Conservation (phyloP, 306 rosid species). For the Oxytropis ochrocephala region DNA sequence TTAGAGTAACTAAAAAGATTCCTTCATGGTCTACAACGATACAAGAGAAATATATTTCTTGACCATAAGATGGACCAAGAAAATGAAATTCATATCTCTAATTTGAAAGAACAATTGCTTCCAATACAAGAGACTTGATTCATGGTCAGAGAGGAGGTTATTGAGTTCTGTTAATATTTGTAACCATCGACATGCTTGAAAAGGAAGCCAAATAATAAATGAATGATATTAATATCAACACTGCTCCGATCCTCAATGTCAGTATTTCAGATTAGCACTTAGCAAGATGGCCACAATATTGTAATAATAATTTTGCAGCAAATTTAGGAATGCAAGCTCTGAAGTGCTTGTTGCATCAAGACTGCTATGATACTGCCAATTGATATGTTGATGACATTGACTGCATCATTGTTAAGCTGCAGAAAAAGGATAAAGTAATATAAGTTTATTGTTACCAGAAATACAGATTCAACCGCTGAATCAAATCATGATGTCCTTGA, state of each 20-base stretch:
- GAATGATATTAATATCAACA: not conserved
- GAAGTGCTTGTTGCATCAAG: slow-evolving; percentile 67
- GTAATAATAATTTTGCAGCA: slow-evolving; percentile 1
- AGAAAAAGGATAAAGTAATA: slow-evolving; percentile 13
- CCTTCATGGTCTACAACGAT: not conserved
- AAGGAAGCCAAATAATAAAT: not conserved
- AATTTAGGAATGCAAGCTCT: slow-evolving; percentile 30
- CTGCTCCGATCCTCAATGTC: not conserved
- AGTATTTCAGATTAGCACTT: not conserved
- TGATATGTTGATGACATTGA: slow-evolving; percentile 84
- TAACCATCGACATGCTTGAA: not conserved
- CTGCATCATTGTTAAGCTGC: slow-evolving; percentile 92
- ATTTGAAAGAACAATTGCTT: slow-evolving; percentile 2
- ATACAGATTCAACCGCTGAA: not conserved
- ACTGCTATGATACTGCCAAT: slow-evolving; percentile 85
- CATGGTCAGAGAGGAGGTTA: not conserved
- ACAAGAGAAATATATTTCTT: not conserved
- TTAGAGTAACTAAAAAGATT: not conserved
- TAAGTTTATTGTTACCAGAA: not conserved
- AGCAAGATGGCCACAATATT: not conserved
- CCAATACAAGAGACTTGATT: not conserved
- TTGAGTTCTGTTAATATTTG: not conserved
- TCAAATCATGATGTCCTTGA: not conserved
- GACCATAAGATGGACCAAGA: not conserved
- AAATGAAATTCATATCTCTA: not conserved